phyloP scores from a whole-genome alignment of 2,329 filamentous ascomycete species.

The Neocucurbitaria cava region DNA sequence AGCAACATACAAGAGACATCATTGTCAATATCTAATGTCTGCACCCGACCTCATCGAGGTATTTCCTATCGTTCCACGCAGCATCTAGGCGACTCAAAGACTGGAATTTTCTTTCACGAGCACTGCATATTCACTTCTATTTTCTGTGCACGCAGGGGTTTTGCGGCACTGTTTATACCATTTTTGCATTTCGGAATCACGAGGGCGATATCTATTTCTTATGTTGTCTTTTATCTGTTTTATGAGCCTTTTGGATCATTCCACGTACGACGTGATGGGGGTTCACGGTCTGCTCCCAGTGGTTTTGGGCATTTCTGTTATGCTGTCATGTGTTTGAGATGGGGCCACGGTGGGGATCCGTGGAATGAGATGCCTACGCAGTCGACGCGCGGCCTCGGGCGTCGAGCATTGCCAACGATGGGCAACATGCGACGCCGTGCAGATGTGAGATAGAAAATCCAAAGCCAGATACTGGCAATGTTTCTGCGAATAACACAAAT shows the following conservation, averaged over 20 bases:
- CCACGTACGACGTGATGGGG: conserved; percentile 25
- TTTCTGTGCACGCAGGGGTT: conserved; percentile 22
- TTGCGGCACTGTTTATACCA: conserved; percentile 40
- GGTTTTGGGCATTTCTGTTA: conserved; percentile 11
- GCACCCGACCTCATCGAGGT: conserved; percentile 29
- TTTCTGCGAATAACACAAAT: conserved; percentile 12
- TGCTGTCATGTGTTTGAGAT: conserved; percentile 15
- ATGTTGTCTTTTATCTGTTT: conserved; percentile 36
- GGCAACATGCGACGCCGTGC: conserved; percentile 10
- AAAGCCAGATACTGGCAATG: conserved; percentile 22
- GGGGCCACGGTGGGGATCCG: conserved; percentile 24
- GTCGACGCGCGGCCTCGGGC: conserved; percentile 30
- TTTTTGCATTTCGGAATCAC: conserved; percentile 32
- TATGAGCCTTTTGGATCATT: conserved; percentile 30
- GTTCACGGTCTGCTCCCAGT: conserved; percentile 14
- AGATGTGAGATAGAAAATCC: conserved; percentile 21
- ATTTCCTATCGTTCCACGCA: conserved; percentile 34
- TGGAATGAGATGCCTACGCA: conserved; percentile 18
- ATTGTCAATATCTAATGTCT: conserved; percentile 45
- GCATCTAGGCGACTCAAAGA: conserved; percentile 28
- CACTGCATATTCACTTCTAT: conserved; percentile 29
- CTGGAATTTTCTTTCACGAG: conserved; percentile 16
- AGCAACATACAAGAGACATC: conserved; percentile 34
- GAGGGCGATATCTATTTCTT: conserved; percentile 35
- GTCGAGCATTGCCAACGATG: conserved; percentile 4